Evolutionary conservation across 768 basidiomycete genomes (phyloP), one percentile per base, ranked within the genome.

Genomic region (Heimioporus sp.): DNA sequence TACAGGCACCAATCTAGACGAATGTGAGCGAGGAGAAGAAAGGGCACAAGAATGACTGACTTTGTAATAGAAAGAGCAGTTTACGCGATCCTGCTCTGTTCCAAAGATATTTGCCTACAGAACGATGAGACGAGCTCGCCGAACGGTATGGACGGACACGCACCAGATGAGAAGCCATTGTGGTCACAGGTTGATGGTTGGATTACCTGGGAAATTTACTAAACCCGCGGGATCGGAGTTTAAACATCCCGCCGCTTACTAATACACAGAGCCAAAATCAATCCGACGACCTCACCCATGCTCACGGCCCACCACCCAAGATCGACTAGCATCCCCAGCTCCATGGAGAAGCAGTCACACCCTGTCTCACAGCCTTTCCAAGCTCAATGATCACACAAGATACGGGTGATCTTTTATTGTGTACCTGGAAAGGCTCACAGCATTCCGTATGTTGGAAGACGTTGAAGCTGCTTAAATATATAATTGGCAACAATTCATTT

Each of bases 11-110:
- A 75, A 99, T 99, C 90, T 95, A 52, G 35, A 45, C 45, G 54
- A 52, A 20, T 5, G 43, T 56, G 8, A 62, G 44, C 15, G 12
- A n/a, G 47, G 49, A 13, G 40, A 16, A 44, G 42, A 16, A 16
- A 35, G 16, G 24, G 5, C 6, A 35, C 35, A 10, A 17, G 3
- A 2, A 11, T 24, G 30, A 69, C 81, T 32, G 55, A 90, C 90
- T 76, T 96, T 96, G 77, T 96, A 94, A 74, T 97, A 98, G 76
- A 99, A 98, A 1, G 95, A 98, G 67, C 96, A 99, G 68, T 99
- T 99, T 57, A 99, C 96, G 62, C 95, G 87, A 67, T 92, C 90
- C 70, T 92, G 90, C 71, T 92, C 90, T 55, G 91, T 94, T 59
- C 92, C 92, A 62, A 96, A 98, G 68, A 98, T 98, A 56, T 95